A percentile compares a stretch with the other conserved stretches of the same genome.
Conservation (phyloP, 2,329 filamentous ascomycete species). For the Rutstroemia sp. region DNA sequence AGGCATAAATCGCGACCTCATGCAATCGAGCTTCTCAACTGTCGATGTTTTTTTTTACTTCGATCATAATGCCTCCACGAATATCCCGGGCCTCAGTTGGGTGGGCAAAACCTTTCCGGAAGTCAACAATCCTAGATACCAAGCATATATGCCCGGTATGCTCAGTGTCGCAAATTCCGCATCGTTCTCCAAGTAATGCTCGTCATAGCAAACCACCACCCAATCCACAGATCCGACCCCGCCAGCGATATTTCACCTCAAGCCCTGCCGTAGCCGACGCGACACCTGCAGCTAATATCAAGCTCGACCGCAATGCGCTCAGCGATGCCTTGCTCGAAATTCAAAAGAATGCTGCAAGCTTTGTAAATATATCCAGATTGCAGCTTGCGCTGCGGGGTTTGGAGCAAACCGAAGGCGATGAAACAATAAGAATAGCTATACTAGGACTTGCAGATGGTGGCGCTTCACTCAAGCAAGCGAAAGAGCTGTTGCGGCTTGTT, state of each 20-base stretch:
- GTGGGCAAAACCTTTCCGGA: slow-evolving; percentile 9
- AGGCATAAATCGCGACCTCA: neutral
- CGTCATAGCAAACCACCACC: slow-evolving; percentile 7
- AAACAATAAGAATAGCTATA: slow-evolving; percentile 52
- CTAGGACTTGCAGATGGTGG: slow-evolving; percentile 38
- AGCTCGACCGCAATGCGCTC: slow-evolving; percentile 17
- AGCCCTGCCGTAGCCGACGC: neutral
- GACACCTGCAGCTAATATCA: neutral
- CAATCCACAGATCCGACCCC: slow-evolving; percentile 5
- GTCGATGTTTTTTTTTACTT: neutral
- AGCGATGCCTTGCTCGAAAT: slow-evolving; percentile 46
- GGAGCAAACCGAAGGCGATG: slow-evolving; percentile 46
- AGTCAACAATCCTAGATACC: slow-evolving; percentile 7
- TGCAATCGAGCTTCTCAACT: neutral
- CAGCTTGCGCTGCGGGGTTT: slow-evolving; percentile 64
- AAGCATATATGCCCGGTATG: slow-evolving; percentile 24
- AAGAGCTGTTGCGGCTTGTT: slow-evolving; percentile 59
- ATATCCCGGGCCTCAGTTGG: slow-evolving; percentile 20
- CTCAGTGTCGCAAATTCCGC: slow-evolving; percentile 11
- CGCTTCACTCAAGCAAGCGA: slow-evolving; percentile 41
- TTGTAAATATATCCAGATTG: slow-evolving; percentile 61
- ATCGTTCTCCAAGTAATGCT: slow-evolving; percentile 4
- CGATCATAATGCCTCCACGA: slow-evolving; percentile 29
- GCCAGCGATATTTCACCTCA: slow-evolving; percentile 11
- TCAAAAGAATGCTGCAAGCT: slow-evolving; percentile 50